Evolutionary conservation across 768 basidiomycete species (phyloP).

Genomic region (Amanita polypyramis): DNA sequence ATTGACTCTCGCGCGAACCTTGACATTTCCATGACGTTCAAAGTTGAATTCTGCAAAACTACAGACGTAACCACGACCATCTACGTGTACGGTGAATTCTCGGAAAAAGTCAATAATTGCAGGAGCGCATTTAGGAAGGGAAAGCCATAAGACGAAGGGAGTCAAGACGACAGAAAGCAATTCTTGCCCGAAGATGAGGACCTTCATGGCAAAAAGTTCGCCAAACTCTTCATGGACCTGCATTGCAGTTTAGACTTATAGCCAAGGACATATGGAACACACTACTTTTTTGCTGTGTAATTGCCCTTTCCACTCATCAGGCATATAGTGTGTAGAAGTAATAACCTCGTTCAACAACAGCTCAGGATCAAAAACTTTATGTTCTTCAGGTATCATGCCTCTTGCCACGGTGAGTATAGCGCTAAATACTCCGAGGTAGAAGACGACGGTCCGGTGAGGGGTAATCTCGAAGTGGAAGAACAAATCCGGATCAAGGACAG

Average conservation of each 20-base stretch:
- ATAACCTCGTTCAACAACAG: slow-evolving; percentile 87
- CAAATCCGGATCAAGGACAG: slow-evolving; percentile 87
- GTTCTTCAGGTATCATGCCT: slow-evolving; percentile 95
- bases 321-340: slow-evolving; percentile 93
- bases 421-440: slow-evolving; percentile 86
- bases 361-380: slow-evolving; percentile 90
- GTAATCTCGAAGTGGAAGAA: slow-evolving; percentile 94
- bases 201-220: slow-evolving; percentile 88
- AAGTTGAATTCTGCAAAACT: slow-evolving; percentile 99
- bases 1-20: slow-evolving; percentile 32
- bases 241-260: neutral
- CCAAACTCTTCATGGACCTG: slow-evolving; percentile 90
- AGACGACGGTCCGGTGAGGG: slow-evolving; percentile 83
- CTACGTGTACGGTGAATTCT: slow-evolving; percentile 94
- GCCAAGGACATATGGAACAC: slow-evolving; percentile 7
- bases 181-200: slow-evolving; percentile 80
- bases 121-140: slow-evolving; percentile 81
- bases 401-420: slow-evolving; percentile 81
- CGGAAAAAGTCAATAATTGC: slow-evolving; percentile 96
- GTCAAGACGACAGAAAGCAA: slow-evolving; percentile 86
- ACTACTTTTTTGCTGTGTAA: slow-evolving; percentile 80
- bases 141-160: slow-evolving; percentile 89
- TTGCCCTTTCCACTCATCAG: slow-evolving; percentile 81
- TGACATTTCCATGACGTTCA: slow-evolving; percentile 86
- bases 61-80: slow-evolving; percentile 93